phyloP scores from a whole-genome alignment of 805 yeast species.

The Saccharomycopsis sp. region DNA sequence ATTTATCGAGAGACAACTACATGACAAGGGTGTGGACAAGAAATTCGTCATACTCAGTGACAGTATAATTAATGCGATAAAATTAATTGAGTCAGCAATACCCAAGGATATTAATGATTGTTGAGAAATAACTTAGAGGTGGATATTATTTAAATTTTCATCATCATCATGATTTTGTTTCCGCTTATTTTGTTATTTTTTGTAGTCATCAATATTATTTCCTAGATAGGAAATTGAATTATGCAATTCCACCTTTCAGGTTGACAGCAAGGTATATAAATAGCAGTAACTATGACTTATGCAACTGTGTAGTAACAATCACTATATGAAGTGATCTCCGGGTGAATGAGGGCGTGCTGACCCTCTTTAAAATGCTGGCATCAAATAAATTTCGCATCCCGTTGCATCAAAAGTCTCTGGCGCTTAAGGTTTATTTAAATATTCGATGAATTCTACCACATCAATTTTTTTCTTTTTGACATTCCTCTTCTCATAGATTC shows the following conservation, averaged over 20 bases:
- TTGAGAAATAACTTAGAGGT: conserved; percentile 1
- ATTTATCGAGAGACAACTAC: conserved; percentile 43
- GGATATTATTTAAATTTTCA: neutral
- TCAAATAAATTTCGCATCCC: no score
- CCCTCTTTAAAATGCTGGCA: no score
- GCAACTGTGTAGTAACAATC: no score
- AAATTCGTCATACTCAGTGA: conserved; percentile 42
- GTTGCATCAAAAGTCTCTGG: no score
- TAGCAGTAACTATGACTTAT: no score
- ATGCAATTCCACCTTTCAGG: neutral
- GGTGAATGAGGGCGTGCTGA: no score
- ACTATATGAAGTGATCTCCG: no score
- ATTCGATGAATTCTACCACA: no score
- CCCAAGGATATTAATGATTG: conserved; percentile 14
- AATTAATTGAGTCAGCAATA: conserved; percentile 26
- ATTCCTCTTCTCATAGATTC: no score
- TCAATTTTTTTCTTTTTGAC: no score
- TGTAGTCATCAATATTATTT: neutral
- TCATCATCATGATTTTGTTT: neutral
- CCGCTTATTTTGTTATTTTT: neutral
- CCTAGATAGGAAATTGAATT: neutral
- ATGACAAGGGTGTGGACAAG: conserved; percentile 30
- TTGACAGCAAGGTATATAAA: neutral
- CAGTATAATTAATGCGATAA: conserved; percentile 39
- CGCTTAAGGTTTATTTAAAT: no score